Percentiles rank a stretch among this genome's conserved stretches.
Conservation (phyloP, 1,284 basidiomycete species). For the Neolentinus lepideus region DNA sequence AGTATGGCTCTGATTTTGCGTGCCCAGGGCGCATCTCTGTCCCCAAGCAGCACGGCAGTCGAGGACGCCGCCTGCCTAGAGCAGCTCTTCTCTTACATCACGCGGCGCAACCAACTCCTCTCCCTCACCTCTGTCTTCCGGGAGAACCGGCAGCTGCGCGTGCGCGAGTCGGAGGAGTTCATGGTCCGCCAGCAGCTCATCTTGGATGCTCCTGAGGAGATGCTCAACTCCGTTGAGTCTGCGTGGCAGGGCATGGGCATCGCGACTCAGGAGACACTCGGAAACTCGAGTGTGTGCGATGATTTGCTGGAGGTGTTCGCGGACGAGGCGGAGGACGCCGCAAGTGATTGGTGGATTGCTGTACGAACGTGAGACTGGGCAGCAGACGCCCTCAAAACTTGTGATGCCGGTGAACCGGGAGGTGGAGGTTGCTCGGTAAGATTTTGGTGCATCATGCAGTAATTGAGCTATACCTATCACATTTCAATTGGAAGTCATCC, state of each 20-base stretch:
- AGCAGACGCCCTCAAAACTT: not conserved
- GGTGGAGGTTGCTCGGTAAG: not conserved
- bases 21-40: not conserved
- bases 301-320: constrained; percentile 10
- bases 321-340: constrained; percentile 11
- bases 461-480: not conserved
- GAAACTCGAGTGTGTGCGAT: constrained; percentile 1
- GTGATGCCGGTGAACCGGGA: no score
- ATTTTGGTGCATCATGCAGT: not conserved
- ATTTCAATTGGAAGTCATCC: no score
- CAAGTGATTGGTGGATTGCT: constrained; percentile 13
- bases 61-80: constrained; percentile 22
- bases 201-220: not conserved
- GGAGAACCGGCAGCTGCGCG: constrained; percentile 16
- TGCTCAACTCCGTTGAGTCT: not conserved
- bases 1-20: not conserved
- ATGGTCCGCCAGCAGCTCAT: not conserved
- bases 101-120: constrained; percentile 13
- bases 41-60: constrained; percentile 12
- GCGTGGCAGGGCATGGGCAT: not conserved
- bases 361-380: not conserved
- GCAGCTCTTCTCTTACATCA: constrained; percentile 17
- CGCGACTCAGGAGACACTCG: not conserved
- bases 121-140: constrained; percentile 18
- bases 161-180: not conserved